These are phyloP conservation scores for Boletus rubescentipes DNA, from an alignment of 768 basidiomycete species.

Conservation along the genomic window DNA sequence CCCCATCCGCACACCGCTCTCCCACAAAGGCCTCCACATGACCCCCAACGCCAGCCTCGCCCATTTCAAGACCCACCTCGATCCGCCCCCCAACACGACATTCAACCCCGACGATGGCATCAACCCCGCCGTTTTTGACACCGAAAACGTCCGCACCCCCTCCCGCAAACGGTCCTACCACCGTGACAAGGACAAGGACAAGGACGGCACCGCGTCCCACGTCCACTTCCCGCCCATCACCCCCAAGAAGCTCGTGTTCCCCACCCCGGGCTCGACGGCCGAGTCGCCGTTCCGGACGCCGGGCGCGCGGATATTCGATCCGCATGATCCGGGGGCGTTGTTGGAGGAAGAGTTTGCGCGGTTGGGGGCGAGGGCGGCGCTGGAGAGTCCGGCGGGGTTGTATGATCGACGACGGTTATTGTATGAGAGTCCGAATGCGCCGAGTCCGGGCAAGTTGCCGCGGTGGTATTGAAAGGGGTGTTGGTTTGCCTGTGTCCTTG, in stretches of 20 bases:
- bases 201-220: too few species aligned
- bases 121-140: constrained; percentile 37
- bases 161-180: constrained; percentile 41
- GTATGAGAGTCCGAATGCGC: constrained; percentile 71
- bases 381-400: constrained; percentile 65
- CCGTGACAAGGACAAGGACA: constrained; percentile 25
- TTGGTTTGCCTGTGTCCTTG: background rate
- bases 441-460: constrained; percentile 55
- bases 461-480: constrained; percentile 47
- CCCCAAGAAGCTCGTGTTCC: constrained; percentile 43
- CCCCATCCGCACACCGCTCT: constrained; percentile 63
- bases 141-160: constrained; percentile 44
- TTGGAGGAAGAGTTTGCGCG: constrained; percentile 73
- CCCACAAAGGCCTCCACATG: constrained; percentile 68
- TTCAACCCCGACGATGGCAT: constrained; percentile 32
- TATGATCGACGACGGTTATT: constrained; percentile 61
- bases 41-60: constrained; percentile 63
- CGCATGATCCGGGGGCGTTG: constrained; percentile 65
- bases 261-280: constrained; percentile 21
- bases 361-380: constrained; percentile 40
- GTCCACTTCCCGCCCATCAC: constrained; percentile 41
- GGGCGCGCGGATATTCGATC: constrained; percentile 55
- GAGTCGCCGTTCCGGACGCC: constrained; percentile 53
- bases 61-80: constrained; percentile 67
- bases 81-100: constrained; percentile 51